These are phyloP conservation scores for Sarocladium oryzae DNA, from an alignment of 2,329 filamentous ascomycete genomes.

Conservation along the genomic window DNA sequence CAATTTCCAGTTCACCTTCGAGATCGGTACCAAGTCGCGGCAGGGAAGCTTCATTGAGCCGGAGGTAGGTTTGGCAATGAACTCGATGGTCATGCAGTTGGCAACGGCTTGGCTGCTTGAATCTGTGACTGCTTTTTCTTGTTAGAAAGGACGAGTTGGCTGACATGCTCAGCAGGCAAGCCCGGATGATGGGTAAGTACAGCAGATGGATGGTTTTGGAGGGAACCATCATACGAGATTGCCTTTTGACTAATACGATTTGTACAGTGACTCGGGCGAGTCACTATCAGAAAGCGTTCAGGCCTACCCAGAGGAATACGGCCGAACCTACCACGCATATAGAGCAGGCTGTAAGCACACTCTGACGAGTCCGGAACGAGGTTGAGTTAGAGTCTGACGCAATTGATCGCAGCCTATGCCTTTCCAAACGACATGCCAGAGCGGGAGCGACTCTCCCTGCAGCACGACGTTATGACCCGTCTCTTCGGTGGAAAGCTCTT, in stretches of 20 bases:
- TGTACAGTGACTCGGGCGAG: slow-evolving; percentile 22
- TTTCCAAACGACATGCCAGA: slow-evolving; percentile 40
- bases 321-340: slow-evolving; percentile 42
- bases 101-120: background rate
- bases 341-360: slow-evolving; percentile 37
- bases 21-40: slow-evolving; percentile 18
- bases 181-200: slow-evolving; percentile 4
- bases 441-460: slow-evolving; percentile 33
- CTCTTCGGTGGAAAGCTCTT: slow-evolving; percentile 33
- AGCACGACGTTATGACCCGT: slow-evolving; percentile 30
- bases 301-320: slow-evolving; percentile 35
- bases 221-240: too few relatives aligned
- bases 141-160: background rate
- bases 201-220: too few relatives aligned
- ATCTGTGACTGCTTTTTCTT: background rate
- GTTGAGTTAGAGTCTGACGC: background rate
- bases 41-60: slow-evolving; percentile 26
- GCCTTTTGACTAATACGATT: too few relatives aligned
- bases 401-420: slow-evolving; percentile 30
- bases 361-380: background rate
- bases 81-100: background rate
- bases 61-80: slow-evolving; percentile 20
- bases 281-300: slow-evolving; percentile 36
- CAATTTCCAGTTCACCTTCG: slow-evolving; percentile 28
- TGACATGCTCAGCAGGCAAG: background rate